Evolutionary conservation across 345 rosid genomes (phyloP).

Genomic region (Brassica juncea): DNA sequence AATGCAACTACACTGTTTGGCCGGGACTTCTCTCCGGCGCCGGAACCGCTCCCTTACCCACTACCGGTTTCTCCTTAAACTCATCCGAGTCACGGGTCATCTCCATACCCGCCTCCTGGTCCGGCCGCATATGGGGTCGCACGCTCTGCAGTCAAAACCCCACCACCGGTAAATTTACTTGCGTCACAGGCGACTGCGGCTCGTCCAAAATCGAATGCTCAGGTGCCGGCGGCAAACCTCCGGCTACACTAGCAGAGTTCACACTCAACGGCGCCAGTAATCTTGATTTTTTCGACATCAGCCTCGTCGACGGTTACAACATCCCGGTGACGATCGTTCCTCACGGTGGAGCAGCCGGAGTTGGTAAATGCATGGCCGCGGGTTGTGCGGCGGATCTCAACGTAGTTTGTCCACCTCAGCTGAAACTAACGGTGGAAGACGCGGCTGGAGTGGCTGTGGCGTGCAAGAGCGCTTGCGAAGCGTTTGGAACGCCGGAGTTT

Average conservation of each 20-base stretch:
- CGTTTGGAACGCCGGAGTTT: conserved; percentile 53
- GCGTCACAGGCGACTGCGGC: conserved; percentile 64
- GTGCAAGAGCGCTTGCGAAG: conserved; percentile 63
- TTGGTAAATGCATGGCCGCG: conserved; percentile 46
- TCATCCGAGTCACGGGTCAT: conserved; percentile 43
- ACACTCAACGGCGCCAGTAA: conserved; percentile 47
- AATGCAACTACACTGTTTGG: conserved; percentile 58
- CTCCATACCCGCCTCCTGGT: conserved; percentile 50
- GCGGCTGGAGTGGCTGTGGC: conserved; percentile 36
- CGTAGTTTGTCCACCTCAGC: conserved; percentile 47
- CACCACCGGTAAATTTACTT: conserved; percentile 50
- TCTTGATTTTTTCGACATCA: conserved; percentile 60
- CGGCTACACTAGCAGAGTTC: conserved; percentile 62
- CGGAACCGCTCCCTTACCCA: conserved; percentile 49
- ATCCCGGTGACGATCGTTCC: conserved; percentile 52
- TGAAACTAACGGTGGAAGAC: conserved; percentile 35
- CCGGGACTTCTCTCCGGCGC: conserved; percentile 62
- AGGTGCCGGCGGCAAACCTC: conserved; percentile 53
- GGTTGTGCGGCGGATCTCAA: conserved; percentile 58
- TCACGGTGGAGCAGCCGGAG: conserved; percentile 36
- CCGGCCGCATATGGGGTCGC: conserved; percentile 69
- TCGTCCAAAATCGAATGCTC: conserved; percentile 50
- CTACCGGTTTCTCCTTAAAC: conserved; percentile 56
- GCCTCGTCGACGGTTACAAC: conserved; percentile 74
- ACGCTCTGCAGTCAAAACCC: conserved; percentile 50